phyloP scores from a whole-genome alignment of 768 basidiomycete genomes.

The Lyophyllum semitale region DNA sequence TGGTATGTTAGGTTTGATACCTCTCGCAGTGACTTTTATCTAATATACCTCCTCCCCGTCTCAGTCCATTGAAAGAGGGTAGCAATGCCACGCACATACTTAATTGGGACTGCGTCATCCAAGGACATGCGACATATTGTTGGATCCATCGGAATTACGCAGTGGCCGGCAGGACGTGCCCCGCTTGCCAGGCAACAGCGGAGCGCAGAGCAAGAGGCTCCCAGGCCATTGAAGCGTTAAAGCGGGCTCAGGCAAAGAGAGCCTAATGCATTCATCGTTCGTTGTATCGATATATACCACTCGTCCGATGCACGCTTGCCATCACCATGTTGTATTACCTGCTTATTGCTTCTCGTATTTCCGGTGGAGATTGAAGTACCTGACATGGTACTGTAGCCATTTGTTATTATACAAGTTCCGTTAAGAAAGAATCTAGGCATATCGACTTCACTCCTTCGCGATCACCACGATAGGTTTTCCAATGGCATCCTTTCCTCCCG shows the following conservation, averaged over 20 bases:
- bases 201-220: neutral
- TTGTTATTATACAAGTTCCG: neutral
- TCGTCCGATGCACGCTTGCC: too few species aligned
- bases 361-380: slow-evolving; percentile 27
- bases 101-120: neutral
- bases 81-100: neutral
- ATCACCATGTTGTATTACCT: too few species aligned
- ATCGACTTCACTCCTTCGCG: slow-evolving; percentile 1
- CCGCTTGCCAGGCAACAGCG: neutral
- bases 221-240: neutral
- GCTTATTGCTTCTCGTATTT: too few species aligned
- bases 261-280: neutral
- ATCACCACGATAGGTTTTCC: slow-evolving; percentile 13
- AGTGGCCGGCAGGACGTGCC: neutral
- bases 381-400: neutral
- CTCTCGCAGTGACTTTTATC: neutral
- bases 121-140: neutral
- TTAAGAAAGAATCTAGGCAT: neutral
- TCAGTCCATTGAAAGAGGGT: neutral
- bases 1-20: neutral
- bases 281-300: too few species aligned
- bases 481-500: neutral
- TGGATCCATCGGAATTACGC: neutral
- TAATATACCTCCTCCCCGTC: neutral
- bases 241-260: neutral